These are phyloP conservation scores for Amylocarpus encephaloides DNA, from an alignment of 2,329 filamentous ascomycete species.

Conservation along the genomic window DNA sequence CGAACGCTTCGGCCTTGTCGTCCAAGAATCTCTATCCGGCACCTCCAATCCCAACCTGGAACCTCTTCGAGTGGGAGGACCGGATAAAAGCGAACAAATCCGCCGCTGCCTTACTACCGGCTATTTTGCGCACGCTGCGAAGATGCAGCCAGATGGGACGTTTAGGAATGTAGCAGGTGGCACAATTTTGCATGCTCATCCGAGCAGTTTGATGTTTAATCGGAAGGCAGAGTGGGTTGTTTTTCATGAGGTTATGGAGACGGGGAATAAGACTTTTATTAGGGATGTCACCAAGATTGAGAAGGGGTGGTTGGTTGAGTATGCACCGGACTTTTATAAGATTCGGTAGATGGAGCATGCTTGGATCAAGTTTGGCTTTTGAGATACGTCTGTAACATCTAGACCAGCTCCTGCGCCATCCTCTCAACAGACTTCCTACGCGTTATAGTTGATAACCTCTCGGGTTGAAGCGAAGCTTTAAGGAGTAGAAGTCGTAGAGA, in stretches of 20 bases:
- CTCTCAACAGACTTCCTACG: too few relatives aligned
- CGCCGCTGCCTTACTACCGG: conserved; percentile 79
- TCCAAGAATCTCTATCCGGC: conserved; percentile 54
- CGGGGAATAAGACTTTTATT: conserved; percentile 80
- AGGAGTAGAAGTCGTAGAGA: too few relatives aligned
- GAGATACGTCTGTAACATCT: too few relatives aligned
- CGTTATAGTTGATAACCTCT: too few relatives aligned
- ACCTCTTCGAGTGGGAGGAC: conserved; percentile 35
- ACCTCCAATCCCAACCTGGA: conserved; percentile 30
- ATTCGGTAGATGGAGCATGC: conserved; percentile 31
- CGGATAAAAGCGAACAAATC: conserved; percentile 63
- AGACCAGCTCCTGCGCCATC: too few relatives aligned
- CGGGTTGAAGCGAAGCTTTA: too few relatives aligned
- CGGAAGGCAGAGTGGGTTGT: conserved; percentile 95
- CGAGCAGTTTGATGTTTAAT: conserved; percentile 91
- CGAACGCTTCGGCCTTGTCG: conserved; percentile 71
- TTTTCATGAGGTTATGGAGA: conserved; percentile 91
- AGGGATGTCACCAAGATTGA: conserved; percentile 90
- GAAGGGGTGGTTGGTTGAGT: conserved; percentile 85
- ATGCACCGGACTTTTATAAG: conserved; percentile 77
- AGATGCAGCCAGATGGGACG: conserved; percentile 88
- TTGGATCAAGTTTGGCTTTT: too few relatives aligned
- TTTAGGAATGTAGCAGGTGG: conserved; percentile 81
- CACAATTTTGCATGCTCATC: conserved; percentile 77
- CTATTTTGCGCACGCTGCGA: conserved; percentile 88